These are phyloP conservation scores for Ophiocordyceps camponoti-saundersi DNA, from an alignment of 2,329 filamentous ascomycete genomes.

Conservation along the genomic window DNA sequence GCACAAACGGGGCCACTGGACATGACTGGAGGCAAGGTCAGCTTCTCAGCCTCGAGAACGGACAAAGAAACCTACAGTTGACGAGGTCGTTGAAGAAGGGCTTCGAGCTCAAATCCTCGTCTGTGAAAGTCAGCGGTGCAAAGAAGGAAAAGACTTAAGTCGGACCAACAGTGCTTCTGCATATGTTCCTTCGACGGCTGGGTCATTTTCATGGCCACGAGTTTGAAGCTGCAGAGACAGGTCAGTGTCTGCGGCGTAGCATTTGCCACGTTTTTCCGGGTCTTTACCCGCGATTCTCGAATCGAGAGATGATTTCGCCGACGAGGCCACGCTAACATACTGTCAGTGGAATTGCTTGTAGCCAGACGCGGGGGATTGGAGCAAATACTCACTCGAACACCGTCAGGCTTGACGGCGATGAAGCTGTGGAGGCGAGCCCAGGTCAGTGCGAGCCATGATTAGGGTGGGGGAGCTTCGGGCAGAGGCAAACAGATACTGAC, in stretches of 20 bases:
- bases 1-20: conserved; percentile 88
- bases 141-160: not conserved
- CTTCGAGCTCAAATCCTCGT: conserved; percentile 64
- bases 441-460: conserved; percentile 6
- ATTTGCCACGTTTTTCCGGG: not conserved
- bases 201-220: conserved; percentile 91
- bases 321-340: conserved; percentile 70
- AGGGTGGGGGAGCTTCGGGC: conserved; percentile 12
- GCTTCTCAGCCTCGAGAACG: not conserved
- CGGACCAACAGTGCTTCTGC: conserved; percentile 70
- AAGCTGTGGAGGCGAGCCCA: conserved; percentile 44
- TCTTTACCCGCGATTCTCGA: conserved; percentile 81
- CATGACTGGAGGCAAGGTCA: conserved; percentile 53
- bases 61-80: conserved; percentile 45
- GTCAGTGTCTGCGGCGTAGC: not conserved
- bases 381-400: conserved; percentile 65
- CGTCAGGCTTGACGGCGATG: conserved; percentile 99
- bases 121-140: conserved; percentile 16
- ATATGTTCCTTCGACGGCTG: conserved; percentile 85
- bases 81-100: conserved; percentile 94
- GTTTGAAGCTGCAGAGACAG: conserved; percentile 61
- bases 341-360: not conserved
- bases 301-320: conserved; percentile 93
- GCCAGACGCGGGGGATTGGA: not conserved
- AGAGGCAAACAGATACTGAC: conserved; percentile 34